Conservation (phyloP, 495 filamentous ascomycete species). For the Coniosporium apollinis region DNA sequence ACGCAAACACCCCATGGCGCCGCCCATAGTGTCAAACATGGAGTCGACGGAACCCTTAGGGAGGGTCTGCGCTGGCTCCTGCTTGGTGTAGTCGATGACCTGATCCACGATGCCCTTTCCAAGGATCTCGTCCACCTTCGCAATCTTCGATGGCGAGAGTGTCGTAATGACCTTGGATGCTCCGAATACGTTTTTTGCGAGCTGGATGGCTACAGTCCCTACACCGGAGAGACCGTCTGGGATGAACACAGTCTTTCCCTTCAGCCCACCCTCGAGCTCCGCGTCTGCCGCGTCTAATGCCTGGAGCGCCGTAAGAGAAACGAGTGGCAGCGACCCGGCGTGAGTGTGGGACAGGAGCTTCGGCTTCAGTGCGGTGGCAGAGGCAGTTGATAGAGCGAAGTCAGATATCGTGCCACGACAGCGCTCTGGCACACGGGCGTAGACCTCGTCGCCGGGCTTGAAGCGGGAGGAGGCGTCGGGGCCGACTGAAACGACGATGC, state of each 20-base stretch:
- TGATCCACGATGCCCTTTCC: conserved; percentile 20
- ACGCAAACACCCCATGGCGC: conserved; percentile 19
- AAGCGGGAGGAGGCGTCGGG: conserved; percentile 23
- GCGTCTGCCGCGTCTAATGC: conserved; percentile 24
- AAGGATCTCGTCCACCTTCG: conserved; percentile 26
- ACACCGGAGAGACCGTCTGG: conserved; percentile 35
- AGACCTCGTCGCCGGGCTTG: conserved; percentile 35
- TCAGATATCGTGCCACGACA: conserved; percentile 25
- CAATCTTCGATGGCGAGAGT: conserved; percentile 34
- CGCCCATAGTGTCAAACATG: conserved; percentile 33
- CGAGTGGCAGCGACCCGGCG: conserved; percentile 22
- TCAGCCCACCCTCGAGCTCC: conserved; percentile 15
- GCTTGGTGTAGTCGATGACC: conserved; percentile 35
- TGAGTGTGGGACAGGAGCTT: conserved; percentile 17
- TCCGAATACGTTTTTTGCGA: conserved; percentile 37
- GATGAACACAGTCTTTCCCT: conserved; percentile 39
- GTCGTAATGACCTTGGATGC: conserved; percentile 35
- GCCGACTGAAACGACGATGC: conserved; percentile 30
- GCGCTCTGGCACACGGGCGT: conserved; percentile 7
- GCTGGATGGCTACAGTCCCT: conserved; percentile 31
- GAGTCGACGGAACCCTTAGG: conserved; percentile 33
- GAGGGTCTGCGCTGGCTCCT: conserved; percentile 25
- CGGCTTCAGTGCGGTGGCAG: conserved; percentile 8
- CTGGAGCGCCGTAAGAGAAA: conserved; percentile 28
- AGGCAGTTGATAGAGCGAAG: conserved; percentile 20